Evolutionary conservation across 331 rosid species (phyloP).

Genomic region (Cydonia oblonga): DNA sequence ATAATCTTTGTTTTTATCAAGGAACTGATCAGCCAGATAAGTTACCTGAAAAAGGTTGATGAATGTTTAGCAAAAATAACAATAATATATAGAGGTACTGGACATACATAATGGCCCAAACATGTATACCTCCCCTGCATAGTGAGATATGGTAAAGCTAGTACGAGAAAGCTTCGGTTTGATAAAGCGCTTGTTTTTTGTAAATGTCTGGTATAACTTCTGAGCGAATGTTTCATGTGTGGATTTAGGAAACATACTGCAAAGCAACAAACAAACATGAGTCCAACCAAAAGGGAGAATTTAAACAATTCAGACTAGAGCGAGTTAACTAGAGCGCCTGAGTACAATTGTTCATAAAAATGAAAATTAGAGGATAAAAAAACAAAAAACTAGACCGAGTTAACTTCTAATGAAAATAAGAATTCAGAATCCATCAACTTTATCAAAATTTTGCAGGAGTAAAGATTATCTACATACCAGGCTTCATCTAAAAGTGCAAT

Average conservation of each 20-base stretch:
- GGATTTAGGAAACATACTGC: conserved; percentile 98
- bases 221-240: conserved; percentile 76
- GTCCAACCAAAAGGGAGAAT: conserved; percentile 22
- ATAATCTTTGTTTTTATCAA: conserved; percentile 97
- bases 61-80: neutral
- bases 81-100: conserved; percentile 8
- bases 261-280: conserved; percentile 25
- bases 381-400: neutral
- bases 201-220: conserved; percentile 53
- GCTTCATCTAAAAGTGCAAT: conserved; percentile 96
- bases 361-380: conserved; percentile 6
- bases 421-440: conserved; percentile 18
- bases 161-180: conserved; percentile 97
- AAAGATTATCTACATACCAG: conserved; percentile 51
- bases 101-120: conserved; percentile 11
- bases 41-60: conserved; percentile 44
- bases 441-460: conserved; percentile 1
- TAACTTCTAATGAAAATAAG: conserved; percentile 1
- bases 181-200: conserved; percentile 83
- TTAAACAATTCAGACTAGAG: conserved; percentile 3
- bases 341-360: conserved; percentile 3
- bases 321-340: neutral
- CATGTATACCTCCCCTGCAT: conserved; percentile 86
- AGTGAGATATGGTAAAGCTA: conserved; percentile 88
- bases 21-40: conserved; percentile 86